Conservation (phyloP, 176 grass and related monocot species). For the Carex kokanica region DNA sequence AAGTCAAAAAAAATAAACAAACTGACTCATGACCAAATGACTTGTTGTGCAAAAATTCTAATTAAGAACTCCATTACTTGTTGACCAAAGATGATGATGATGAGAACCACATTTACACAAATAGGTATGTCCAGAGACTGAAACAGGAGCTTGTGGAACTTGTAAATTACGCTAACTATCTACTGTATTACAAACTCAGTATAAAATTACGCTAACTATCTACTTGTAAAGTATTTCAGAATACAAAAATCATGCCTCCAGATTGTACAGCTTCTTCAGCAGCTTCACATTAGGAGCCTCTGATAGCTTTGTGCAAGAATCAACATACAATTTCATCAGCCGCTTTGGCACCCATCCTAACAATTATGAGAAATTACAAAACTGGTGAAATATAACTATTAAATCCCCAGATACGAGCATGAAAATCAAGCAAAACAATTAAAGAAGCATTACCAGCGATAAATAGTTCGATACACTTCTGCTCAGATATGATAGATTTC, state of each 20-base stretch:
- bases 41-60: neutral
- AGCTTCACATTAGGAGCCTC: constrained; percentile 70
- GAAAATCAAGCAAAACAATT: constrained; percentile 1
- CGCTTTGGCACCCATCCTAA: constrained; percentile 87
- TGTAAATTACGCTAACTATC: neutral
- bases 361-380: constrained; percentile 4
- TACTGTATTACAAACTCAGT: neutral
- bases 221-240: neutral
- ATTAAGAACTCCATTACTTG: neutral
- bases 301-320: constrained; percentile 71
- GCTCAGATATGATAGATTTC: constrained; percentile 44
- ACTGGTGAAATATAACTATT: neutral
- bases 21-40: neutral
- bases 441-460: constrained; percentile 55
- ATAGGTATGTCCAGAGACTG: constrained; percentile 10
- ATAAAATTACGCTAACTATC: neutral
- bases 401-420: neutral
- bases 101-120: neutral
- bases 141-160: constrained; percentile 11
- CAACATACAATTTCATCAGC: constrained; percentile 86
- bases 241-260: constrained; percentile 57
- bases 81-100: constrained; percentile 32
- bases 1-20: neutral
- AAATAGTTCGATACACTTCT: constrained; percentile 59
- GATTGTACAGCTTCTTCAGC: constrained; percentile 76